These are phyloP conservation scores for Aeschynomene evenia DNA, from an alignment of 306 rosid species.

Conservation along the genomic window DNA sequence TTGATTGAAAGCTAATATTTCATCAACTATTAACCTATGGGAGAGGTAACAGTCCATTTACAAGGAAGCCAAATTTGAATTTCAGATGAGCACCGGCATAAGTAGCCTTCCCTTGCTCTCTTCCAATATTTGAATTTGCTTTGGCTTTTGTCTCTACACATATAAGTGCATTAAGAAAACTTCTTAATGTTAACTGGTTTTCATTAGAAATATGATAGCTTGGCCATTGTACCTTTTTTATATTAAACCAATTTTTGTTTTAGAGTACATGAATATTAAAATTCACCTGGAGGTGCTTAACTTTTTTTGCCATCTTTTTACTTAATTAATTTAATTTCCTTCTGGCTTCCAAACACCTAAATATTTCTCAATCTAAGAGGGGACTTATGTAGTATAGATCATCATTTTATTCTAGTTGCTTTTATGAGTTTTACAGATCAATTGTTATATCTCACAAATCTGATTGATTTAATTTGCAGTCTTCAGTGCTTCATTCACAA, in stretches of 20 bases:
- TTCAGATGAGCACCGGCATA: background rate
- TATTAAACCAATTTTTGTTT: background rate
- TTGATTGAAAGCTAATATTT: background rate
- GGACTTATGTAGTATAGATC: background rate
- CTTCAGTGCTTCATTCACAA: slow-evolving; percentile 90
- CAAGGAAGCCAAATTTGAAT: slow-evolving; percentile 1
- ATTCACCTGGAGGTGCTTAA: background rate
- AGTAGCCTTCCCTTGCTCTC: background rate
- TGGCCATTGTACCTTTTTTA: slow-evolving; percentile 3
- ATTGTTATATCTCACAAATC: background rate
- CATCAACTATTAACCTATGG: background rate
- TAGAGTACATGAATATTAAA: too few species aligned
- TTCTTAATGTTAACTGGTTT: background rate
- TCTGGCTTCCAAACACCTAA: background rate
- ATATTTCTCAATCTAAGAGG: slow-evolving; percentile 13
- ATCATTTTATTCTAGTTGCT: background rate
- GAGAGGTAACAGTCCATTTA: background rate
- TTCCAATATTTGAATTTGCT: slow-evolving; percentile 6
- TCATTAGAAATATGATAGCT: background rate
- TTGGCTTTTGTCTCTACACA: background rate
- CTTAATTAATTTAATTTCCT: slow-evolving; percentile 1
- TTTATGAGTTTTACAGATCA: background rate
- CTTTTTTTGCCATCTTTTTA: slow-evolving; percentile 20
- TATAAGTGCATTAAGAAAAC: background rate
- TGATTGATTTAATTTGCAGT: slow-evolving; percentile 45